Conservation (phyloP, 2,329 filamentous ascomycete species). For the Rhynchosporium graminicola region DNA sequence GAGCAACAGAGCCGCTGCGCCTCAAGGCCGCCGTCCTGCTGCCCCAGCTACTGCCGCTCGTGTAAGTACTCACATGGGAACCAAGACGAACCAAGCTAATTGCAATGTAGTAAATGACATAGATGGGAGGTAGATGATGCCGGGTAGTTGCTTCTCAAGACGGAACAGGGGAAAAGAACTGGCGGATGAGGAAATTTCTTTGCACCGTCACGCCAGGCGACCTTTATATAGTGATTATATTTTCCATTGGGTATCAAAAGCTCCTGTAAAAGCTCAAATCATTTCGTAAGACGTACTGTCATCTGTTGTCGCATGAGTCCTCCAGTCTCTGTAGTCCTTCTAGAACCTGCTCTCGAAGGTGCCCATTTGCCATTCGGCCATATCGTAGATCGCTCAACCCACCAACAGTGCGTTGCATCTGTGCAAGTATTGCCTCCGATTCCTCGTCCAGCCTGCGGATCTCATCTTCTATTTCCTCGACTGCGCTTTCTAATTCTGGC, state of each 20-base stretch:
- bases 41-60: conserved; percentile 27
- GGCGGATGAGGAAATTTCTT: conserved; percentile 15
- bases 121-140: neutral
- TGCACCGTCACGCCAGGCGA: conserved; percentile 14
- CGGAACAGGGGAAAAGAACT: conserved; percentile 7
- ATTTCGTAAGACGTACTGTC: conserved; percentile 3
- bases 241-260: conserved; percentile 37
- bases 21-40: conserved; percentile 27
- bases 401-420: conserved; percentile 66
- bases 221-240: conserved; percentile 34
- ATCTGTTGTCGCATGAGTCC: conserved; percentile 32
- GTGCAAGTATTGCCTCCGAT: conserved; percentile 58
- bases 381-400: conserved; percentile 81
- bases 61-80: conserved; percentile 34
- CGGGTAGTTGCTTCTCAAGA: conserved; percentile 3
- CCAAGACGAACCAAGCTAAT: conserved; percentile 27
- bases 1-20: conserved; percentile 27
- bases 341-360: conserved; percentile 66
- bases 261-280: conserved; percentile 14
- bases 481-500: conserved; percentile 68
- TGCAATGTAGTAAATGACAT: conserved; percentile 20
- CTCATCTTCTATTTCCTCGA: conserved; percentile 65
- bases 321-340: conserved; percentile 66
- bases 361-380: conserved; percentile 67
- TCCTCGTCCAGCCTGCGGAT: conserved; percentile 66